Percentiles rank a stretch among this genome's conserved stretches.
phyloP scores from a whole-genome alignment of 1,284 basidiomycete genomes.

The Cryptococcus hybrid region DNA sequence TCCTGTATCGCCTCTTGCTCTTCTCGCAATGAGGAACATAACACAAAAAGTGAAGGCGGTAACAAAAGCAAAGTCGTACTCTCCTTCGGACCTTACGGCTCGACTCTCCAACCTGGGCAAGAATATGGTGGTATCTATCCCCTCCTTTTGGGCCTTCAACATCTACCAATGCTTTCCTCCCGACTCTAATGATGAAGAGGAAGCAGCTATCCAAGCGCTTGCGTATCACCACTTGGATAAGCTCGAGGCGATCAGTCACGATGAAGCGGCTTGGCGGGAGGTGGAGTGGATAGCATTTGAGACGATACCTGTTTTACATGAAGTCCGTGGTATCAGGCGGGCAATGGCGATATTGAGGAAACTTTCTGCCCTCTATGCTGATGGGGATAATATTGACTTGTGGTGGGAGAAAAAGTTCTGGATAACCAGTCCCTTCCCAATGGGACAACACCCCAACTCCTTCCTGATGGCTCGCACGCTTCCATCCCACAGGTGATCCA shows the following conservation, averaged over 20 bases:
- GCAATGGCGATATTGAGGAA: conserved; percentile 56
- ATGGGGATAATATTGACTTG: neutral
- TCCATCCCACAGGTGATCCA: conserved; percentile 50
- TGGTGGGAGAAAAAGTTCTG: conserved; percentile 64
- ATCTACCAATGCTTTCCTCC: conserved; percentile 5
- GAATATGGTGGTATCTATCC: conserved; percentile 74
- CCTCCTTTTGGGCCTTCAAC: conserved; percentile 65
- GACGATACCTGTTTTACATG: conserved; percentile 68
- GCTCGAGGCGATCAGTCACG: conserved; percentile 57
- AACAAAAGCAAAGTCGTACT: conserved; percentile 57
- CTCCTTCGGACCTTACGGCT: conserved; percentile 72
- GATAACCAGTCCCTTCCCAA: conserved; percentile 69
- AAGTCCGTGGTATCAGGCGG: conserved; percentile 63
- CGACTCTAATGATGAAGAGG: conserved; percentile 4
- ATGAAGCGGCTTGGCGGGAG: conserved; percentile 58
- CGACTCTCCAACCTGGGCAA: conserved; percentile 63
- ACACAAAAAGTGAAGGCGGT: neutral
- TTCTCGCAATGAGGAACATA: neutral
- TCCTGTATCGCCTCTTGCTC: neutral
- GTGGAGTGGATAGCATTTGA: conserved; percentile 73
- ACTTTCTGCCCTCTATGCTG: neutral
- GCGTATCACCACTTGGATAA: conserved; percentile 66
- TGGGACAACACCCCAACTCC: conserved; percentile 55
- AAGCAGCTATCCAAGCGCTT: conserved; percentile 54
- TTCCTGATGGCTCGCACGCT: conserved; percentile 19